A percentile compares a stretch with the other conserved stretches of the same genome.
Evolutionary conservation across 2,329 filamentous ascomycete species (phyloP).

Genomic region (Domatiomyces catenatus): DNA sequence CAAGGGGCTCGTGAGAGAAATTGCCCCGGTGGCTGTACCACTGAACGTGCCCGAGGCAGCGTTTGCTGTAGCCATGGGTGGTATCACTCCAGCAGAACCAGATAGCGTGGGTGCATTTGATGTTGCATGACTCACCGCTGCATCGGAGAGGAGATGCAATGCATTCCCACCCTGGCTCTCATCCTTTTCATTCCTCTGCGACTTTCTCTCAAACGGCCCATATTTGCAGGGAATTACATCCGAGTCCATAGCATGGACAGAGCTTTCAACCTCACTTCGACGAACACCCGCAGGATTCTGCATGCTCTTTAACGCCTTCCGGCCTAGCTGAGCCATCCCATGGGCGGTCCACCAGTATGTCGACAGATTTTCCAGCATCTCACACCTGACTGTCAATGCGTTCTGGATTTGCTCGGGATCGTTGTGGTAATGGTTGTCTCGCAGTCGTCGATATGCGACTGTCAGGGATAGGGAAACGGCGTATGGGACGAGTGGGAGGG

Average conservation of each 20-base stretch:
- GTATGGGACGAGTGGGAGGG: conserved; percentile 41
- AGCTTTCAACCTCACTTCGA: conserved; percentile 28
- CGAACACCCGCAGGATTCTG: conserved; percentile 12
- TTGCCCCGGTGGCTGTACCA: background rate
- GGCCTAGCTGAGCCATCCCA: conserved; percentile 27
- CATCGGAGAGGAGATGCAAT: conserved; percentile 16
- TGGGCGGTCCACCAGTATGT: conserved; percentile 27
- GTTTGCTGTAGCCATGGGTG: background rate
- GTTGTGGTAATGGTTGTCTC: conserved; percentile 33
- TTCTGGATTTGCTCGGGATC: conserved; percentile 23
- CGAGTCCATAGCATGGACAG: conserved; percentile 31
- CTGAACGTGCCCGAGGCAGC: background rate
- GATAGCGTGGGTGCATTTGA: background rate
- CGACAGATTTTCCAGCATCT: conserved; percentile 22
- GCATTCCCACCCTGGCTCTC: conserved; percentile 4
- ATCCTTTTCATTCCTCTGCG: background rate
- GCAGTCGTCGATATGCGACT: conserved; percentile 42
- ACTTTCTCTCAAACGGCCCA: conserved; percentile 13
- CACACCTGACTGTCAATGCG: conserved; percentile 24
- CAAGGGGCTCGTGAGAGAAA: background rate
- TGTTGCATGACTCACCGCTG: conserved; percentile 7
- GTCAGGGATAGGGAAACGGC: conserved; percentile 40
- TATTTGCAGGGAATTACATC: conserved; percentile 20
- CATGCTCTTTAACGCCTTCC: conserved; percentile 22
- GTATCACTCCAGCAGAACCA: background rate